These are phyloP conservation scores for bread wheat (Triticum aestivum) DNA, from an alignment of 176 grass and related monocot genomes.

Conservation along the genomic window DNA sequence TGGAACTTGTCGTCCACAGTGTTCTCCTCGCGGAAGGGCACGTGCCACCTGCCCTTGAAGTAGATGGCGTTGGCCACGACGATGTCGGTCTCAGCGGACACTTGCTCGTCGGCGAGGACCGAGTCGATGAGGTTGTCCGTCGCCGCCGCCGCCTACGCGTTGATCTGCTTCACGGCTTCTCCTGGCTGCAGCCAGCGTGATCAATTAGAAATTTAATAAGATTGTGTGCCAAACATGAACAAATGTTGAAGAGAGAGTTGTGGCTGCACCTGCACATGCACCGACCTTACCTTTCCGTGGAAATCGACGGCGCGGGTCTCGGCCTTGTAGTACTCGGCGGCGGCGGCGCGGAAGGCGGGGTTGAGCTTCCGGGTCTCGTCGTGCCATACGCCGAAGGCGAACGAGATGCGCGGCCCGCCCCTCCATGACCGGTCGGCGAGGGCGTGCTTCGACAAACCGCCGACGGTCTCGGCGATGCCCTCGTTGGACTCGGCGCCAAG, in stretches of 20 bases:
- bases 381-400: conserved; percentile 10
- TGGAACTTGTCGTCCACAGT: conserved; percentile 1
- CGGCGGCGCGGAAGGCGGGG: background rate
- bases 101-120: background rate
- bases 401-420: background rate
- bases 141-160: background rate
- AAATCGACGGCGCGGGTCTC: conserved; percentile 17
- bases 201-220: no score
- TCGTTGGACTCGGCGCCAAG: background rate
- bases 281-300: background rate
- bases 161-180: background rate
- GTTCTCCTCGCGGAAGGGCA: background rate
- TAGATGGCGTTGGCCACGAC: conserved; percentile 34
- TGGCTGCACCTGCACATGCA: no score
- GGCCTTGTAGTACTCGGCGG: background rate
- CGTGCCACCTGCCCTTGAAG: conserved; percentile 35
- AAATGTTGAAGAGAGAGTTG: no score
- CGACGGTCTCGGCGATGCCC: background rate
- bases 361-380: background rate
- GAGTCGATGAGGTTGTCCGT: background rate
- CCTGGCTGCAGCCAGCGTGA: background rate
- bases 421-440: background rate
- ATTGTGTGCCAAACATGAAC: no score
- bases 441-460: no score
- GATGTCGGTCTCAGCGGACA: background rate